Evolutionary conservation across 495 filamentous ascomycete species (phyloP).

Genomic region (Cryomyces antarcticus): DNA sequence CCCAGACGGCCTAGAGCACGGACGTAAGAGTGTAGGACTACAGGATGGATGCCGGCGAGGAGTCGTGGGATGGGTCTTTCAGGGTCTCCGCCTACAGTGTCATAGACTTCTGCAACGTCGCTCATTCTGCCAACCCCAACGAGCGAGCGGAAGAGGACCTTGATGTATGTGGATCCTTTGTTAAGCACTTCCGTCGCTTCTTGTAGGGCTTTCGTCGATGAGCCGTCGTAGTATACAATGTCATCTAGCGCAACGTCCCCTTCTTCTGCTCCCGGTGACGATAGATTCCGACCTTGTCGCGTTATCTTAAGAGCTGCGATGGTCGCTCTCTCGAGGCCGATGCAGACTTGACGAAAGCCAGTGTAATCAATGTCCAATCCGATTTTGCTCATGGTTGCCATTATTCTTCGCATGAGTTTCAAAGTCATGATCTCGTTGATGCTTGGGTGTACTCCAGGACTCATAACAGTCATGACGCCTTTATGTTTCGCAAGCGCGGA

Average conservation of each 20-base stretch:
- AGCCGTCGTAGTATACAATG: neutral
- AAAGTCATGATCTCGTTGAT: conserved; percentile 1
- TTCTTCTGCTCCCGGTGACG: neutral
- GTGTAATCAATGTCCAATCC: conserved; percentile 10
- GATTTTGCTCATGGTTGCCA: neutral
- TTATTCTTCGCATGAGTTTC: neutral
- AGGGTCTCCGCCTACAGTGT: neutral
- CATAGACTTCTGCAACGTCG: neutral
- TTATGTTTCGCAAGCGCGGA: neutral
- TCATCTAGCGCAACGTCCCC: neutral
- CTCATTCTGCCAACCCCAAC: neutral
- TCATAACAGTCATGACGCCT: neutral
- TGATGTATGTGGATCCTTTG: neutral
- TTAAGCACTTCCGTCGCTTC: conserved; percentile 2
- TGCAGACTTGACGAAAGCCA: conserved; percentile 9
- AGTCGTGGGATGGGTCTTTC: conserved; percentile 1
- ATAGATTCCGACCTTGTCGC: too few species aligned
- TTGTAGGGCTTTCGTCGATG: neutral
- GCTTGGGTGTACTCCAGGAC: neutral
- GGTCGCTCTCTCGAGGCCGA: conserved; percentile 1
- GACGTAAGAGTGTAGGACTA: conserved; percentile 17
- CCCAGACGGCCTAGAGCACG: conserved; percentile 15
- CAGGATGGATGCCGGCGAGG: conserved; percentile 5
- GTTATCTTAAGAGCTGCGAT: neutral
- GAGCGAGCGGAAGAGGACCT: neutral